Percentiles rank a stretch among this genome's conserved stretches.
Evolutionary conservation across 1,284 basidiomycete genomes (phyloP).

Genomic region (Phaffia rhodozyma): DNA sequence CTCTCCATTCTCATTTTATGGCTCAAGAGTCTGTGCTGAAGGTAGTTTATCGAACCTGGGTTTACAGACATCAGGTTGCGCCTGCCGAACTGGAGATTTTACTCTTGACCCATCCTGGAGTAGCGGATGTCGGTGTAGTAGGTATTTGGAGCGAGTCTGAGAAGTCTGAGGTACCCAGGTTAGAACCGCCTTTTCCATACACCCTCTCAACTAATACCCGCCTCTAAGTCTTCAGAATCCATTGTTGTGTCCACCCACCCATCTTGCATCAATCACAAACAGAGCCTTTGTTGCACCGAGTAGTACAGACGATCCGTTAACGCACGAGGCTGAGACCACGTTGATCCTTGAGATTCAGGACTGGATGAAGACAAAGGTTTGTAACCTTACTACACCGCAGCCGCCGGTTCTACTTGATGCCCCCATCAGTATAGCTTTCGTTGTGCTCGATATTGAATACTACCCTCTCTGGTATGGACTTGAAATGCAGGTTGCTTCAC

Average conservation of each 20-base stretch:
- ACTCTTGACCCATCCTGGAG: slow-evolving; percentile 55
- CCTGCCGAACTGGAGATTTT: slow-evolving; percentile 70
- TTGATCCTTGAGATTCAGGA: slow-evolving; percentile 43
- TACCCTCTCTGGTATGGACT: no score
- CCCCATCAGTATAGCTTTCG: background rate
- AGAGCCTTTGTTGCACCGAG: slow-evolving; percentile 58
- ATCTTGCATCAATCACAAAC: background rate
- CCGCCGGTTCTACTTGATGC: background rate
- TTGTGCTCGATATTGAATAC: no score
- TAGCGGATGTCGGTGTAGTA: slow-evolving; percentile 61
- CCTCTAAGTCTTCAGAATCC: background rate
- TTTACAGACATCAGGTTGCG: slow-evolving; percentile 43
- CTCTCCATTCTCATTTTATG: background rate
- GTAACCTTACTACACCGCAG: background rate
- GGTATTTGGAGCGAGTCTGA: slow-evolving; percentile 49
- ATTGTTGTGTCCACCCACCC: background rate
- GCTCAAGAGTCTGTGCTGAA: background rate
- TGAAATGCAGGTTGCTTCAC: slow-evolving; percentile 28
- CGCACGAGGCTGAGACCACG: slow-evolving; percentile 39
- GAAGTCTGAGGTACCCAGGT: slow-evolving; percentile 67
- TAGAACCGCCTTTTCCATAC: background rate
- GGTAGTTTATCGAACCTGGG: background rate
- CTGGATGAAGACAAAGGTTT: background rate
- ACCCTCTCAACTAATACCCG: background rate
- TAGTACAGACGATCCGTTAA: slow-evolving; percentile 35